Base-by-base conservation (phyloP, 495 filamentous ascomycete genomes). In the Podospora conica region DNA sequence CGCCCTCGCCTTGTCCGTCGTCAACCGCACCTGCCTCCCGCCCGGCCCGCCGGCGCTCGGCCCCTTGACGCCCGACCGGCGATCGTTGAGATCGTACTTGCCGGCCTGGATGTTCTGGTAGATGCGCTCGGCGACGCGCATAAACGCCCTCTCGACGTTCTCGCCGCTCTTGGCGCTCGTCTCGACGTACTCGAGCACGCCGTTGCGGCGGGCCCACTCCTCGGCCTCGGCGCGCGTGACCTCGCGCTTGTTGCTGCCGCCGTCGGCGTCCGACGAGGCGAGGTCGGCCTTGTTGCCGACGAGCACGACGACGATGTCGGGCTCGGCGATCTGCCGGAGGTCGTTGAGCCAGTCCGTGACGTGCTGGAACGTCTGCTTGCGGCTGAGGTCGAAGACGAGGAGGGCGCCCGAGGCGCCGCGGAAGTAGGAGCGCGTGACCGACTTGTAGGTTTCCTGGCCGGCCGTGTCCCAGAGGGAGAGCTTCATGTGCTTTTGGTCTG, bases 271-370 rank as follows among this genome's bases (percentile, higher is more conserved):
- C 9, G 78, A 72, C 5, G 77, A 80, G 0, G 88, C 85, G 27
- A 97, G 83, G 78, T 98, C 95, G 22, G 84, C 84, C 75, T 98
- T 98, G 78, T 98, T 98, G 31, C 95, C 95, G 0, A 98, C 95
- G 3, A 98, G 79, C 23, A 98, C 89, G 1, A 98, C 90, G 18
- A 96, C 89, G 68, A 98, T 97, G 70, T 91, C 89, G 2, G 93
- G 91, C 76, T 97, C 95, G 24, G 94, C 95, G 66, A 97, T 96
- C 70, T 91, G 88, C 18, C 93, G 86, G 61, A 98, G 83, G 78
- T 98, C 95, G 69, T 92, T 87, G 4, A 98, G 85, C 95, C 95
- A 98, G 76, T 90, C 86, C 6, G 88, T 92, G 57, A 88, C 95
- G 64, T 92, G 91, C 55, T 81, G 74, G 76, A 97, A 97, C 9